Base-by-base conservation (phyloP, 2,329 filamentous ascomycete genomes). In the Fusarium sp. region DNA sequence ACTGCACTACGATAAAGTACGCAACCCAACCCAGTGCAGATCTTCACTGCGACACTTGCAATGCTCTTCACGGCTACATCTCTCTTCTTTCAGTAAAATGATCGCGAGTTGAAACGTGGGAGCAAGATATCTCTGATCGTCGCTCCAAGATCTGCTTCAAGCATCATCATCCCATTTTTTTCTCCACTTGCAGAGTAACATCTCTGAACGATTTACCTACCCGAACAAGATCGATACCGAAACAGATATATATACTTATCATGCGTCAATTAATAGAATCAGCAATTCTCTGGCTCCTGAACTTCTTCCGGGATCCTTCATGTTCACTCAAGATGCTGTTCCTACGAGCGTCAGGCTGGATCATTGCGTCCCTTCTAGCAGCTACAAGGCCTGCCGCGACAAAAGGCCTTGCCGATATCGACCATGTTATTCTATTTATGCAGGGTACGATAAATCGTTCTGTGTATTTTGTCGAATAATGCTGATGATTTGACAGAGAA, bases 341-440 rank as follows among this genome's bases (percentile, higher is more conserved):
- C 14, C 23, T 43, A n/a, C 59, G 58, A 12, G 23, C 28, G 20
- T 20, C 43, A 2, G 20, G 58, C 6, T 37, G 37, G 28, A 10
- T 25, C 9, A 8, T 63, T 5, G 40, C 60, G 4, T 30, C 49
- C 4, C 20, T 63, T 7, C 18, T 63, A 5, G 60, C 58, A 7
- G 18, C 28, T 13, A 37, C 28, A 3, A 23, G 10, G 5, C 60
- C 60, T 3, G 42, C 25, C 4, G 12, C 21, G 12, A 56, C 60
- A 21, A 30, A 48, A 12, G 25, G 57, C 1, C 18, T 63, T 6
- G 60, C 61, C 4, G 61, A 63, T 41, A 63, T 63, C 7, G 61
- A 63, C 10, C 61, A 63, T 45, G 61, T 63, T 0, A 63, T 63
- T 9, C 6, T 63, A 2, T 63, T 63, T 1, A 63, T 63, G 61